phyloP scores from a whole-genome alignment of 345 rosid species.

The Euphorbia lathyris region DNA sequence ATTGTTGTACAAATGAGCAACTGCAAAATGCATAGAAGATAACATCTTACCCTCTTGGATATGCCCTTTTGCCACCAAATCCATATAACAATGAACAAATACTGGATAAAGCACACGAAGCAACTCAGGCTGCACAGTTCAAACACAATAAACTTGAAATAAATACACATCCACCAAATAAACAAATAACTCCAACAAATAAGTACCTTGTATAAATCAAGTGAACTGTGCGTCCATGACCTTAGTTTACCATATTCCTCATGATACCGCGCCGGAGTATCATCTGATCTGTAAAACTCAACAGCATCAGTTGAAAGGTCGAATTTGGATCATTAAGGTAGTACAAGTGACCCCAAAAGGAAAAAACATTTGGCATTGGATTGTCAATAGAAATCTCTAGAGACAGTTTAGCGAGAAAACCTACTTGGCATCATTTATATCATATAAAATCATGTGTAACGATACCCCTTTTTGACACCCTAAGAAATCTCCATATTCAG shows the following conservation, averaged over 20 bases:
- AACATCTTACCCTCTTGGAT: conserved; percentile 64
- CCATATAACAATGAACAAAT: conserved; percentile 90
- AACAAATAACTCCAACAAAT: neutral
- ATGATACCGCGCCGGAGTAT: conserved; percentile 56
- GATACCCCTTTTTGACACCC: too few relatives aligned
- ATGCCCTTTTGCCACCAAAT: conserved; percentile 76
- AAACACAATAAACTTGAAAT: conserved; percentile 12
- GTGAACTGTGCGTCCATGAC: conserved; percentile 75
- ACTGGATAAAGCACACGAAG: conserved; percentile 97
- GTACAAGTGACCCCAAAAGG: neutral
- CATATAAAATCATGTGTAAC: too few relatives aligned
- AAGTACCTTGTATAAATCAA: conserved; percentile 81
- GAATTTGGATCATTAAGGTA: neutral
- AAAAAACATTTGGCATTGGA: neutral
- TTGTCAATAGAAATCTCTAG: neutral
- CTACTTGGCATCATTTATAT: too few relatives aligned
- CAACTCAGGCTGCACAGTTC: conserved; percentile 72
- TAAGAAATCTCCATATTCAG: neutral
- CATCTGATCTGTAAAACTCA: conserved; percentile 47
- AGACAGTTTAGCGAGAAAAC: too few relatives aligned
- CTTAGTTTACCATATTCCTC: conserved; percentile 79
- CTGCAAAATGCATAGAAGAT: neutral
- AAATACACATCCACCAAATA: neutral
- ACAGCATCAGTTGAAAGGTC: neutral
- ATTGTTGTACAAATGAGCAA: neutral